Evolutionary conservation across 1,284 basidiomycete genomes (phyloP).

Genomic region (Trichosporon coremiiforme): DNA sequence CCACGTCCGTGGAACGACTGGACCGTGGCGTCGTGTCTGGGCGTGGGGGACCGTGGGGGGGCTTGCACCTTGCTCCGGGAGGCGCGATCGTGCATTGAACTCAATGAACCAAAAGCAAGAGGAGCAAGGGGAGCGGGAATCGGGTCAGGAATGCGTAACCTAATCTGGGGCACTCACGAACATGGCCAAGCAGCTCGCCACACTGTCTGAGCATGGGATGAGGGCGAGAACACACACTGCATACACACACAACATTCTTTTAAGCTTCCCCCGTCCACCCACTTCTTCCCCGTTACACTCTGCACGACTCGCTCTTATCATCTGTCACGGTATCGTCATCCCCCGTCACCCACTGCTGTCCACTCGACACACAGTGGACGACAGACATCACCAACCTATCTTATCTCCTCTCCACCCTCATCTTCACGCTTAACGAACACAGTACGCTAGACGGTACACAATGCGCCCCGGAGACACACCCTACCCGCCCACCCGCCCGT

Average conservation of each 20-base stretch:
- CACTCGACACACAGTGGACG: background rate
- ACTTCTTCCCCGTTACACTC: background rate
- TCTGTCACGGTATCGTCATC: background rate
- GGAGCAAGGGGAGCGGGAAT: background rate
- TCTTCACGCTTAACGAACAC: background rate
- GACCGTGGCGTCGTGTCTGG: background rate
- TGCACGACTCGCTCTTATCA: background rate
- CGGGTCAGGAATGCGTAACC: slow-evolving; percentile 7
- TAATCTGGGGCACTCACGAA: background rate
- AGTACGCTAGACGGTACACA: background rate
- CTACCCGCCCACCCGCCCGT: background rate
- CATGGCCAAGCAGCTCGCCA: background rate
- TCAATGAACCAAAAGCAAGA: background rate
- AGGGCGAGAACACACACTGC: background rate
- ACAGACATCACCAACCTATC: background rate
- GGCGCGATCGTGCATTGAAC: background rate
- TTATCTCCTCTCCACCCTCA: background rate
- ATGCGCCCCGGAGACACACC: slow-evolving; percentile 16
- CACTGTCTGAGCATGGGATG: background rate
- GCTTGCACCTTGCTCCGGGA: background rate
- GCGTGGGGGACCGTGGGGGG: background rate
- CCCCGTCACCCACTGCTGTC: background rate
- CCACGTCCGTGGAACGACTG: background rate
- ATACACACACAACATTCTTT: background rate
- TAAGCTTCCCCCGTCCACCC: background rate